Conservation (phyloP, 805 yeast genomes). For the Cyberlindnera sargentensis region DNA sequence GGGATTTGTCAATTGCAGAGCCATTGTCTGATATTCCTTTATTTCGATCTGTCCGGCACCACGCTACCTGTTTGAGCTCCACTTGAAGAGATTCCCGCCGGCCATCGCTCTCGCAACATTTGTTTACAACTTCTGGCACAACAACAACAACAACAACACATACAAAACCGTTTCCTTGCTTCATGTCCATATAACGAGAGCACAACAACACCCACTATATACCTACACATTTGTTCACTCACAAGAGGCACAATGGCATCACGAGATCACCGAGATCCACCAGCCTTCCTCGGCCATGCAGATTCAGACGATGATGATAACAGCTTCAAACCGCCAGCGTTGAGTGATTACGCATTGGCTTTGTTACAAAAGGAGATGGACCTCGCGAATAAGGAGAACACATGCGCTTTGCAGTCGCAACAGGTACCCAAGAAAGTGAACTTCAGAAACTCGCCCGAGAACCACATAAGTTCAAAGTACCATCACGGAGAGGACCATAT, state of each 20-base stretch:
- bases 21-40: no score
- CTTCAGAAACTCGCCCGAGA: slow-evolving; percentile 15
- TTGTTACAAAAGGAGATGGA: slow-evolving; percentile 33
- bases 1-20: no score
- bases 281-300: slow-evolving; percentile 9
- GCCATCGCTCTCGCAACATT: no score
- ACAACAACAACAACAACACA: no score
- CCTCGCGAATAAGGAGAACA: slow-evolving; percentile 5
- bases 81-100: no score
- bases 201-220: neutral
- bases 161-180: no score
- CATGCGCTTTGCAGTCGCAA: neutral
- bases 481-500: slow-evolving; percentile 11
- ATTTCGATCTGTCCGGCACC: no score
- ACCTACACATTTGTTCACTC: neutral
- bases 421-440: slow-evolving; percentile 19
- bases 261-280: neutral
- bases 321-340: slow-evolving; percentile 51
- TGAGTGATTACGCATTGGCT: slow-evolving; percentile 52
- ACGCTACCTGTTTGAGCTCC: no score
- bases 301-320: slow-evolving; percentile 37
- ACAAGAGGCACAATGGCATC: neutral
- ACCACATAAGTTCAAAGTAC: slow-evolving; percentile 2
- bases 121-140: no score
- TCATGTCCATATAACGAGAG: no score